A percentile compares a stretch with the other conserved stretches of the same genome.
Conservation (phyloP, 2,329 filamentous ascomycete genomes). For the Colletotrichum endophyticum region DNA sequence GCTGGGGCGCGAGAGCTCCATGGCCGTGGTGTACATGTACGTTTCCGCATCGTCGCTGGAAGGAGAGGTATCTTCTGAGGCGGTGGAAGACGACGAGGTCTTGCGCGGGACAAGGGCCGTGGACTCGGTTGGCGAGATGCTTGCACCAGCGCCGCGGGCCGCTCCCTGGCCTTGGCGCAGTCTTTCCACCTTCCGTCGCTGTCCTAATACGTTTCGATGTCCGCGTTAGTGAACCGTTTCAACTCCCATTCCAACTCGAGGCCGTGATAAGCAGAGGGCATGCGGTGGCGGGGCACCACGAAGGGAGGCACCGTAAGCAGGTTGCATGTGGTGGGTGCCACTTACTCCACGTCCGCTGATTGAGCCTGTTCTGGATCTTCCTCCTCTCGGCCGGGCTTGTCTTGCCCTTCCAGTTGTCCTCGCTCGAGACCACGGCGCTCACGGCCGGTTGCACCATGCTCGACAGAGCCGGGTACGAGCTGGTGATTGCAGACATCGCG, state of each 20-base stretch:
- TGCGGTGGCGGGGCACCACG: neutral
- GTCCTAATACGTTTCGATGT: neutral
- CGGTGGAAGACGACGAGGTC: neutral
- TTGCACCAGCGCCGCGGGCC: neutral
- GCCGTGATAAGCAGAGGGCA: neutral
- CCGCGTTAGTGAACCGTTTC: neutral
- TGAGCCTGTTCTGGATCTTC: slow-evolving; percentile 18
- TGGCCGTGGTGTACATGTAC: neutral
- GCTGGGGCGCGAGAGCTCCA: neutral
- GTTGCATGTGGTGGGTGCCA: neutral
- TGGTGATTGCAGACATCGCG: neutral
- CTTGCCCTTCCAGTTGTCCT: slow-evolving; percentile 39
- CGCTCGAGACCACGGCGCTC: neutral
- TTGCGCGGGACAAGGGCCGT: neutral
- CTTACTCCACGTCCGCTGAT: slow-evolving; percentile 19
- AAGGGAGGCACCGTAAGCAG: neutral
- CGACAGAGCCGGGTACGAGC: neutral
- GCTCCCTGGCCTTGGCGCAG: neutral
- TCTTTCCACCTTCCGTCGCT: neutral
- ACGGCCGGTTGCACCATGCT: neutral
- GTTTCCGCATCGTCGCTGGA: neutral
- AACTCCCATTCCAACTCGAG: neutral
- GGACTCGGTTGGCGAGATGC: neutral
- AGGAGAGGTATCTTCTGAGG: neutral
- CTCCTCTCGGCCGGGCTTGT: slow-evolving; percentile 26